Evolutionary conservation across 441 rosid species (phyloP).

Genomic region (Erodium moschatum): DNA sequence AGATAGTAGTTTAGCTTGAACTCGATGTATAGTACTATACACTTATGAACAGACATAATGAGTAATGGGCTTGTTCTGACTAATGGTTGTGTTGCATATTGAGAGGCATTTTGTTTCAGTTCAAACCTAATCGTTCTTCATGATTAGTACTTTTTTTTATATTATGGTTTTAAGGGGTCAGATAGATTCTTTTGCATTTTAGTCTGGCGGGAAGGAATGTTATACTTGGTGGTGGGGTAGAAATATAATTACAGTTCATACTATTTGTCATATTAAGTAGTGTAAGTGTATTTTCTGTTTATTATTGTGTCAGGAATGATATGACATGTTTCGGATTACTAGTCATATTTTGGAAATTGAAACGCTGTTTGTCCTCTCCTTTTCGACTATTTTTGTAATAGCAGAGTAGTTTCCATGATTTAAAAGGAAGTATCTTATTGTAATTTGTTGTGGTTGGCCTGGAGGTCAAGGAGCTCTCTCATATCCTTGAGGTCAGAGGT

Average conservation of each 20-base stretch:
- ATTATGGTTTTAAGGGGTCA: neutral
- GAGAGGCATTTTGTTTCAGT: neutral
- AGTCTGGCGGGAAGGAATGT: neutral
- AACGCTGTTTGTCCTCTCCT: neutral
- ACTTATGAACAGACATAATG: neutral
- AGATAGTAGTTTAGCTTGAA: neutral
- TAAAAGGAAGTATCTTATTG: neutral
- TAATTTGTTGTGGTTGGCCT: neutral
- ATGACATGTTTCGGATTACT: neutral
- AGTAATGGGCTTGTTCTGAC: neutral
- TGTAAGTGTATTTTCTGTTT: neutral
- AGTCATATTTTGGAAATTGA: neutral
- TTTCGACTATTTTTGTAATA: too few species aligned
- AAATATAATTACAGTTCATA: neutral
- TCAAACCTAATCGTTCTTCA: neutral
- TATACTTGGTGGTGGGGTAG: neutral
- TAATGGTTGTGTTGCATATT: neutral
- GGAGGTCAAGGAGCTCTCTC: too few species aligned
- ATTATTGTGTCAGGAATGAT: neutral
- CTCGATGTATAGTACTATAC: neutral
- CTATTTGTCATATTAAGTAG: neutral
- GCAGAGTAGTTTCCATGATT: neutral
- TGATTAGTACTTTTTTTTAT: neutral
- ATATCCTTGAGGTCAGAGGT: too few species aligned
- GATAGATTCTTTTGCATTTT: neutral